These are phyloP conservation scores for Gyromitra esculenta DNA, from an alignment of 2,329 filamentous ascomycete genomes.

Conservation along the genomic window DNA sequence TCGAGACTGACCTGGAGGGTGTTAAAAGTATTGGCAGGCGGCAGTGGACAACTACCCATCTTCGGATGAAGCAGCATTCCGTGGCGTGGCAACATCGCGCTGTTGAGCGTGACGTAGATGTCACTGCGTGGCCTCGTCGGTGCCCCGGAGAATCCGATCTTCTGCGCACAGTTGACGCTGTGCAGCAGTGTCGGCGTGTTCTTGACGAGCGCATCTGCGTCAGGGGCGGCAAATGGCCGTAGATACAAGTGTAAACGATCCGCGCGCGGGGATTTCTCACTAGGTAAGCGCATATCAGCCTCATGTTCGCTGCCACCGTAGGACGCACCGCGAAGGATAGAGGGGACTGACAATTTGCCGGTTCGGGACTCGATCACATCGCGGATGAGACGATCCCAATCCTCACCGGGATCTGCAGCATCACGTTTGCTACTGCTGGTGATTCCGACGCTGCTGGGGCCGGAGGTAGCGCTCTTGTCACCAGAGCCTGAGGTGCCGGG, in stretches of 20 bases:
- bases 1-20: conserved; percentile 91
- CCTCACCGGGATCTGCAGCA: conserved; percentile 40
- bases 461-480: conserved; percentile 18
- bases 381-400: conserved; percentile 58
- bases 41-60: conserved; percentile 79
- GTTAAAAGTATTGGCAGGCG: conserved; percentile 71
- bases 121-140: conserved; percentile 89
- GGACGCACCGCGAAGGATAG: conserved; percentile 28
- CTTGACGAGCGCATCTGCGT: conserved; percentile 82
- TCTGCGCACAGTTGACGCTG: conserved; percentile 79
- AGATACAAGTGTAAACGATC: conserved; percentile 83
- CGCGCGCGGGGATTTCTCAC: conserved; percentile 73
- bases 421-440: conserved; percentile 11
- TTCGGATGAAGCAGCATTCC: conserved; percentile 74
- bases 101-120: conserved; percentile 88
- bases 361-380: conserved; percentile 58
- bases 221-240: conserved; percentile 77
- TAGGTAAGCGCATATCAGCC: conserved; percentile 51
- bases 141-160: conserved; percentile 92
- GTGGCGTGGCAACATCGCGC: conserved; percentile 77
- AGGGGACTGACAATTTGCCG: conserved; percentile 56
- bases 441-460: neutral
- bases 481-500: conserved; percentile 1
- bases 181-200: conserved; percentile 88
- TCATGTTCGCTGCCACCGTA: conserved; percentile 32